Evolutionary conservation across 2,329 filamentous ascomycete genomes (phyloP).

Genomic region (Penicillium capsulatum): DNA sequence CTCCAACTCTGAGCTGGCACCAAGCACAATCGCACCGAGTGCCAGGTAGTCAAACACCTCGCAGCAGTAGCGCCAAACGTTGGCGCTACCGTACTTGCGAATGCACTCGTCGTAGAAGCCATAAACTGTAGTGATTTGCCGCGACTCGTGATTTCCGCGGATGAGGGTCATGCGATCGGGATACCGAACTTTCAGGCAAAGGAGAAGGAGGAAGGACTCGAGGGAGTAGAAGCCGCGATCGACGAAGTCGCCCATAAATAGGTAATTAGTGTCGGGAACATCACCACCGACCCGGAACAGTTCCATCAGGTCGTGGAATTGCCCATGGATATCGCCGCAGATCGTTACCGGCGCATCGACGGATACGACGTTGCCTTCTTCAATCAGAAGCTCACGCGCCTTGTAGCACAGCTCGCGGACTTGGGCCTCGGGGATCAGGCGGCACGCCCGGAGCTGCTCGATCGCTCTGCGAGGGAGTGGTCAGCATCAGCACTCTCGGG

Average conservation of each 20-base stretch:
- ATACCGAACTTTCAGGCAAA: slow-evolving; percentile 95
- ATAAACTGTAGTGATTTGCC: slow-evolving; percentile 95
- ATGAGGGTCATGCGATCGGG: slow-evolving; percentile 96
- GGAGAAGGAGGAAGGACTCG: slow-evolving; percentile 89
- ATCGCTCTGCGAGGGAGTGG: slow-evolving; percentile 64
- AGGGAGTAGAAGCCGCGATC: slow-evolving; percentile 97
- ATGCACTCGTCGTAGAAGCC: slow-evolving; percentile 98
- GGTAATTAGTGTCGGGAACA: slow-evolving; percentile 91
- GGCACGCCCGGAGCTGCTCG: slow-evolving; percentile 88
- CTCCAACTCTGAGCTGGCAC: slow-evolving; percentile 64
- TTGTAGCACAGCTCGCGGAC: slow-evolving; percentile 97
- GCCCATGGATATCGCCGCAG: slow-evolving; percentile 94
- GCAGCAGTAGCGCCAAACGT: slow-evolving; percentile 96
- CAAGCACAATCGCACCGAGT: slow-evolving; percentile 83
- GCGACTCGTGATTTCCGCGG: slow-evolving; percentile 89
- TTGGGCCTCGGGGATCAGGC: slow-evolving; percentile 90
- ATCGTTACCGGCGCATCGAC: slow-evolving; percentile 95
- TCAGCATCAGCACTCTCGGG: background rate
- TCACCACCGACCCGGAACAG: slow-evolving; percentile 90
- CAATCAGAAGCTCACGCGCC: slow-evolving; percentile 89
- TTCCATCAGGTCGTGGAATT: slow-evolving; percentile 97
- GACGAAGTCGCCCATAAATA: slow-evolving; percentile 98
- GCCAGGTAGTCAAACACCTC: slow-evolving; percentile 97
- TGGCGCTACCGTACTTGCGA: slow-evolving; percentile 91
- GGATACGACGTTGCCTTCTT: slow-evolving; percentile 94